Percentiles rank a stretch among this genome's conserved stretches.
phyloP scores from a whole-genome alignment of 805 yeast species.

The Sugiyamaella smithiae region DNA sequence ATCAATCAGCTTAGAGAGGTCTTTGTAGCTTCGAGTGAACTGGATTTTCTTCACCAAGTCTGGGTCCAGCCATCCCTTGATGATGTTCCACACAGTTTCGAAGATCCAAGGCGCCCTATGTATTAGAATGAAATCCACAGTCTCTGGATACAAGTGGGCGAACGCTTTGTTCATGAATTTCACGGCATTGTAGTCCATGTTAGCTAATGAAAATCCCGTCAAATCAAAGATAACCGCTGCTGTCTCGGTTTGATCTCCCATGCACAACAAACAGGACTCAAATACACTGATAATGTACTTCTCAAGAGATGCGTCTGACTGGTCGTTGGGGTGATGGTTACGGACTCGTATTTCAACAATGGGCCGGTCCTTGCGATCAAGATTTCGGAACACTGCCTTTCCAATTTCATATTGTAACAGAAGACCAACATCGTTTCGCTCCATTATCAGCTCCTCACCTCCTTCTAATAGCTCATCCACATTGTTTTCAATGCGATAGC shows the following conservation, averaged over 20 bases:
- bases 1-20: conserved; percentile 61
- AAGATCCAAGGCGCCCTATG: conserved; percentile 98
- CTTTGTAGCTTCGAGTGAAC: conserved; percentile 70
- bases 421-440: conserved; percentile 44
- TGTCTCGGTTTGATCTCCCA: conserved; percentile 71
- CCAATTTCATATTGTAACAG: conserved; percentile 55
- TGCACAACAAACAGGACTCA: conserved; percentile 54
- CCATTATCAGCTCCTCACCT: conserved; percentile 67
- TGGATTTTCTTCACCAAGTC: conserved; percentile 88
- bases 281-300: conserved; percentile 70
- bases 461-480: conserved; percentile 58
- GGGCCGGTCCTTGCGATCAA: conserved; percentile 72
- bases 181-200: conserved; percentile 90
- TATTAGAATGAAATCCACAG: conserved; percentile 75
- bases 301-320: conserved; percentile 67
- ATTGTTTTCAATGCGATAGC: conserved; percentile 67
- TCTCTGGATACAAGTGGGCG: conserved; percentile 95
- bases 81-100: conserved; percentile 88
- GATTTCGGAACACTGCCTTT: conserved; percentile 73
- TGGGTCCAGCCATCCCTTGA: conserved; percentile 94
- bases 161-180: conserved; percentile 84
- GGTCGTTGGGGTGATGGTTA: conserved; percentile 66
- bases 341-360: conserved; percentile 77
- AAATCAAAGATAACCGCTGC: conserved; percentile 84
- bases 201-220: conserved; percentile 79